phyloP scores from a whole-genome alignment of 495 filamentous ascomycete genomes.

The Tricharina praecox region DNA sequence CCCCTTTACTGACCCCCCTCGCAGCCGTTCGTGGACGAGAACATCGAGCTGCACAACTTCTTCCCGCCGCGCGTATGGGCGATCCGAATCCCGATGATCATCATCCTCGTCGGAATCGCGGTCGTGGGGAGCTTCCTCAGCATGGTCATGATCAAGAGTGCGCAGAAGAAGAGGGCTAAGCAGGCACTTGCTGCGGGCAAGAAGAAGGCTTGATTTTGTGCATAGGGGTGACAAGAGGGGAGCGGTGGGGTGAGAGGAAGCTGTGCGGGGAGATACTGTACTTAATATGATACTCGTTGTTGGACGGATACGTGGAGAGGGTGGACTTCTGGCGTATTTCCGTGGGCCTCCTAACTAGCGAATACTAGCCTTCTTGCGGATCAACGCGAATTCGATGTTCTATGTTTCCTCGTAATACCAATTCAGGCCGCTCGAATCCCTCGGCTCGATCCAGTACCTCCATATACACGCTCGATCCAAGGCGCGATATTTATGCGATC shows the following conservation, averaged over 20 bases:
- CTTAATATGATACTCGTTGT: no score
- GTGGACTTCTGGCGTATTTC: no score
- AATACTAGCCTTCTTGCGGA: no score
- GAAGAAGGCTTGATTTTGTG: conserved; percentile 28
- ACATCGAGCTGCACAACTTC: conserved; percentile 81
- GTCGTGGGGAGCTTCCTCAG: conserved; percentile 93
- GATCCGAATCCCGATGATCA: conserved; percentile 93
- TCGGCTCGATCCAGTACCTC: no score
- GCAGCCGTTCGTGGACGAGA: conserved; percentile 90
- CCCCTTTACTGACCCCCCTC: background rate
- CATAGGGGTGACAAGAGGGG: background rate
- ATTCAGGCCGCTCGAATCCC: no score
- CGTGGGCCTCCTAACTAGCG: no score
- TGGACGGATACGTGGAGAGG: no score
- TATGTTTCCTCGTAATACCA: no score
- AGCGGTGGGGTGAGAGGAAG: background rate
- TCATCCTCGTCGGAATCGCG: conserved; percentile 76
- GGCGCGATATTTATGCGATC: no score
- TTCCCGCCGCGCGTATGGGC: conserved; percentile 98
- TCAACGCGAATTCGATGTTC: no score
- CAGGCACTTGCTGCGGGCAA: conserved; percentile 56
- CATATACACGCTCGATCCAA: no score
- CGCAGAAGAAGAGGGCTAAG: conserved; percentile 90
- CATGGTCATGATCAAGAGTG: conserved; percentile 97
- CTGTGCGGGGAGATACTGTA: background rate